Conservation (phyloP, 2,329 filamentous ascomycete species). For the Atkinsonella hypoxylon region DNA sequence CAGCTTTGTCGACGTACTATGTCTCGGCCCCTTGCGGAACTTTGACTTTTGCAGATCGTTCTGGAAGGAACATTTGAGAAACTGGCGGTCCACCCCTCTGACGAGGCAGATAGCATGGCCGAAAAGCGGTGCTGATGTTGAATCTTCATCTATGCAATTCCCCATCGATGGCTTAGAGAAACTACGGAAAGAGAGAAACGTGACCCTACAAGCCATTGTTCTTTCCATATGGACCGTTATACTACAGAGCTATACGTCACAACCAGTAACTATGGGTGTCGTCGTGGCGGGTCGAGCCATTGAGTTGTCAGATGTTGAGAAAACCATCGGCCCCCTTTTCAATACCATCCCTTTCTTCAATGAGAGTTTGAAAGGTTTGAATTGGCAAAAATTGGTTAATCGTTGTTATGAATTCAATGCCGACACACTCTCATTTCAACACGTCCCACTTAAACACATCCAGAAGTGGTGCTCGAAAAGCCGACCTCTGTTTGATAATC, state of each 20-base stretch:
- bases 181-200: conserved; percentile 46
- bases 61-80: conserved; percentile 50
- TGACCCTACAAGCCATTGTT: conserved; percentile 68
- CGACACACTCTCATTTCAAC: conserved; percentile 55
- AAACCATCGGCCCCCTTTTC: conserved; percentile 71
- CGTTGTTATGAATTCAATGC: conserved; percentile 62
- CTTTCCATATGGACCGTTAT: conserved; percentile 63
- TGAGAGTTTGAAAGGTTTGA: conserved; percentile 28
- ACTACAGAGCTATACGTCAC: conserved; percentile 38
- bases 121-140: conserved; percentile 6
- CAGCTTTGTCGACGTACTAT: conserved; percentile 53
- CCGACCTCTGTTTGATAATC: conserved; percentile 58
- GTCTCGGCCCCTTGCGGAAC: conserved; percentile 53
- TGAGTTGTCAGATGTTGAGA: conserved; percentile 51
- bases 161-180: conserved; percentile 33
- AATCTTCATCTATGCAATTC: conserved; percentile 15
- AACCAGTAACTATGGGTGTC: conserved; percentile 51
- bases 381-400: conserved; percentile 48
- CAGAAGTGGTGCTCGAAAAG: conserved; percentile 62
- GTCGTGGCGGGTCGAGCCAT: conserved; percentile 70
- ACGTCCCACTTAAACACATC: conserved; percentile 63
- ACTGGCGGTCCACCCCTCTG: conserved; percentile 12
- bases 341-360: conserved; percentile 72
- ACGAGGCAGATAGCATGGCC: conserved; percentile 1
- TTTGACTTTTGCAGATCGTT: conserved; percentile 38